A percentile compares a stretch with the other conserved stretches of the same genome.
phyloP scores from a whole-genome alignment of 768 basidiomycete genomes.

The Panaeolus papilionaceus region DNA sequence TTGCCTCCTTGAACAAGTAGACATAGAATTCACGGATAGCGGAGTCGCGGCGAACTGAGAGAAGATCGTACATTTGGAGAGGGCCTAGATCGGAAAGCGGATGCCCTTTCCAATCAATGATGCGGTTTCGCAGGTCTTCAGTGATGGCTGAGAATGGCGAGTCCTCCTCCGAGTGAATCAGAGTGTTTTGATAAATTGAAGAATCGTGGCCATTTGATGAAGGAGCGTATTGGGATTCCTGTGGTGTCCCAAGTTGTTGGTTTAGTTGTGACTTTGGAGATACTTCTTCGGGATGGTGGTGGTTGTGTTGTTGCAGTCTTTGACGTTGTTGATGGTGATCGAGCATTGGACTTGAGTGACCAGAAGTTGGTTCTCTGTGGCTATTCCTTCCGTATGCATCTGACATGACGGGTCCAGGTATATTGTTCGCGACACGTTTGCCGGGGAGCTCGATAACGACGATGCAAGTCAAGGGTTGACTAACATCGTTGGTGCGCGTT shows the following conservation, averaged over 20 bases:
- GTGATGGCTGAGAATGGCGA: conserved; percentile 86
- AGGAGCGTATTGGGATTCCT: conserved; percentile 38
- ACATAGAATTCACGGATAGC: conserved; percentile 95
- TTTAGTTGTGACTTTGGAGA: conserved; percentile 36
- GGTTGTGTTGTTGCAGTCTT: conserved; percentile 22
- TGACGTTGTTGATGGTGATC: conserved; percentile 40
- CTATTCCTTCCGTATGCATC: conserved; percentile 51
- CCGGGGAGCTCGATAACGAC: conserved; percentile 92
- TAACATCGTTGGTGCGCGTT: conserved; percentile 68
- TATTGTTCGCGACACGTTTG: conserved; percentile 57
- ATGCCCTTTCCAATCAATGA: conserved; percentile 97
- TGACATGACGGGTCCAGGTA: conserved; percentile 59
- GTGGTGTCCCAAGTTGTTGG: conserved; percentile 33
- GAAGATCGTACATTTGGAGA: conserved; percentile 90
- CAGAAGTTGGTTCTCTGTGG: conserved; percentile 38
- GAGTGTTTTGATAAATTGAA: conserved; percentile 34
- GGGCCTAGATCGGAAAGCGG: conserved; percentile 88
- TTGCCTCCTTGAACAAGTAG: conserved; percentile 96
- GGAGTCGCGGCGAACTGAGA: conserved; percentile 87
- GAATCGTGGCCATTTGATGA: conserved; percentile 41
- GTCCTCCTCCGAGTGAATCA: conserved; percentile 62
- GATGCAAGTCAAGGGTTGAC: conserved; percentile 91
- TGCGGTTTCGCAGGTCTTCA: conserved; percentile 87
- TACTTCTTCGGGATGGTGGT: conserved; percentile 31
- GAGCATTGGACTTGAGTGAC: conserved; percentile 49